Evolutionary conservation across 2,329 filamentous ascomycete species (phyloP).

Genomic region (Fusarium sp.): DNA sequence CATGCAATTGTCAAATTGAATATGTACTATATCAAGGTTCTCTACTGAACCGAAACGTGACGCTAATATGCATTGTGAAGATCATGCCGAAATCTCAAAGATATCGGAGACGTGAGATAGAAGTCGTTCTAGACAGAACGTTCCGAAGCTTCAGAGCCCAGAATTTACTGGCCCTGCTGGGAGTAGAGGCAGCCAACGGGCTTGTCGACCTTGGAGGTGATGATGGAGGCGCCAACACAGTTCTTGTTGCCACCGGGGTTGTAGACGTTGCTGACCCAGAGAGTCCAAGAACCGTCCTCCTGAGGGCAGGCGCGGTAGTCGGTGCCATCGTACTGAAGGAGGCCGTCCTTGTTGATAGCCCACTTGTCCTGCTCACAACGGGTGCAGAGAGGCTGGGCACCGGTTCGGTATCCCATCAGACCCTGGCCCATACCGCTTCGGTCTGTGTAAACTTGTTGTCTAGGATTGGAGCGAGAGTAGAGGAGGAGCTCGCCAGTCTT

Average conservation of each 20-base stretch:
- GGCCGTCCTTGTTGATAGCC: slow-evolving; percentile 54
- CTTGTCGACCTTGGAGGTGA: slow-evolving; percentile 40
- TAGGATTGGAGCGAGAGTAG: slow-evolving; percentile 50
- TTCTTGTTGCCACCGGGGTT: slow-evolving; percentile 52
- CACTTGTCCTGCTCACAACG: slow-evolving; percentile 62
- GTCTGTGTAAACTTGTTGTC: slow-evolving; percentile 65
- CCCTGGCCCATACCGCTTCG: slow-evolving; percentile 70
- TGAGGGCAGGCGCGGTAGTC: slow-evolving; percentile 65
- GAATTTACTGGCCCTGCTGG: slow-evolving; percentile 8
- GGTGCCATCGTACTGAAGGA: slow-evolving; percentile 59
- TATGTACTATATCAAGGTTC: slow-evolving; percentile 11
- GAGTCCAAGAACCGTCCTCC: slow-evolving; percentile 53
- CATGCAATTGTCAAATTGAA: neutral
- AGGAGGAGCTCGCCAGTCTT: slow-evolving; percentile 59
- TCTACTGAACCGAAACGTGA: neutral
- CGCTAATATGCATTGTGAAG: slow-evolving; percentile 15
- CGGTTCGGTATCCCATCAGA: slow-evolving; percentile 63
- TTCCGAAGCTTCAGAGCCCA: neutral
- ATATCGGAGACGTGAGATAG: neutral
- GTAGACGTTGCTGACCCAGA: slow-evolving; percentile 50
- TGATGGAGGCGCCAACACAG: slow-evolving; percentile 56
- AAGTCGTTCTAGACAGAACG: neutral
- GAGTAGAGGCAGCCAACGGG: slow-evolving; percentile 55
- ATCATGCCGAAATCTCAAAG: neutral
- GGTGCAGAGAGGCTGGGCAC: slow-evolving; percentile 51